Conservation (phyloP, 768 basidiomycete species). For the Clathrus columnatus region DNA sequence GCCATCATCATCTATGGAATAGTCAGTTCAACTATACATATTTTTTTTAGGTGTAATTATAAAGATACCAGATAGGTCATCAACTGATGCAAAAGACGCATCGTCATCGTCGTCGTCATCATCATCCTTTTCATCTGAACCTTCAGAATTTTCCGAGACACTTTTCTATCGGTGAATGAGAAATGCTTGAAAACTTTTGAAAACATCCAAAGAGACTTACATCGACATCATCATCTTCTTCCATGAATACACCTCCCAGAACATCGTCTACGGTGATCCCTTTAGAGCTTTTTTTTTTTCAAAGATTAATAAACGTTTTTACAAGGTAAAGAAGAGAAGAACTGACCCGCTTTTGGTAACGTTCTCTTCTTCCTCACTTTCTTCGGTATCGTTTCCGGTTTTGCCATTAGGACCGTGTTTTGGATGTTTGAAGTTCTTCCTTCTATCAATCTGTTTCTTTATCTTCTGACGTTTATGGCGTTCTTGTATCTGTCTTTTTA, state of each 20-base stretch:
- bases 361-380: constrained; percentile 20
- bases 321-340: constrained; percentile 3
- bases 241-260: constrained; percentile 66
- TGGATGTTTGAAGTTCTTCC: constrained; percentile 32
- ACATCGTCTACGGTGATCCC: constrained; percentile 73
- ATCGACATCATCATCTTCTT: constrained; percentile 37
- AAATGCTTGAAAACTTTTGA: constrained; percentile 16
- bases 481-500: constrained; percentile 78
- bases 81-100: constrained; percentile 66
- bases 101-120: constrained; percentile 40
- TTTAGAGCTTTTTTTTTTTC: constrained; percentile 33
- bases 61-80: constrained; percentile 58
- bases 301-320: constrained; percentile 18
- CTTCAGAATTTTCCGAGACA: constrained; percentile 22
- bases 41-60: neutral
- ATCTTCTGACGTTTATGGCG: constrained; percentile 75
- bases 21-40: constrained; percentile 1
- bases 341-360: constrained; percentile 8
- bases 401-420: constrained; percentile 21
- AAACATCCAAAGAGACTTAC: constrained; percentile 22
- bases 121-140: constrained; percentile 32
- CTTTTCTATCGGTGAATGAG: constrained; percentile 18
- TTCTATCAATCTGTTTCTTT: constrained; percentile 59
- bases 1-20: constrained; percentile 48
- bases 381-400: constrained; percentile 14